These are phyloP conservation scores for Malassezia equina DNA, from an alignment of 1,284 basidiomycete species.

Conservation along the genomic window DNA sequence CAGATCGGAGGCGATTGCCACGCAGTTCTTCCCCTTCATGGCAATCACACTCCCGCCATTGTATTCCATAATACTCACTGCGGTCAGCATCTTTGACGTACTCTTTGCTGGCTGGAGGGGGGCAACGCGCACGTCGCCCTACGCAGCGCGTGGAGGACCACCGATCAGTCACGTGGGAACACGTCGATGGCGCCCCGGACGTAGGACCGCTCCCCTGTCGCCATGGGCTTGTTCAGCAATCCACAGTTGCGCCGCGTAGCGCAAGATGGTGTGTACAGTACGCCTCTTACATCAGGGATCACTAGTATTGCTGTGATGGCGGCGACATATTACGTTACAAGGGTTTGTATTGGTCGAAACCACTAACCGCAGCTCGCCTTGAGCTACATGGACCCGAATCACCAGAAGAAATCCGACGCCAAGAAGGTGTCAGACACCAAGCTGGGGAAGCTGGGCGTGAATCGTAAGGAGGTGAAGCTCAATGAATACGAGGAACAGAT, in stretches of 20 bases:
- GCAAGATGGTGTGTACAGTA: not conserved
- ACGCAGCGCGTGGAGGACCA: not conserved
- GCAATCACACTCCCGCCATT: slow-evolving; percentile 97
- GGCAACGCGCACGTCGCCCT: slow-evolving; percentile 3
- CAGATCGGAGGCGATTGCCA: slow-evolving; percentile 93
- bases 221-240: not conserved
- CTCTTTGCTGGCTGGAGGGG: slow-evolving; percentile 10
- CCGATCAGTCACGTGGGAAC: slow-evolving; percentile 16
- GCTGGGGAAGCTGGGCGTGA: slow-evolving; percentile 40
- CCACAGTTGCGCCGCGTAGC: not conserved
- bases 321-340: slow-evolving; percentile 4
- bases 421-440: slow-evolving; percentile 44
- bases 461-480: slow-evolving; percentile 27
- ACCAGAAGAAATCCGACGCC: slow-evolving; percentile 40
- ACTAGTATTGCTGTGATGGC: not conserved
- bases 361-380: slow-evolving; percentile 38
- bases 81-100: slow-evolving; percentile 12
- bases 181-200: not conserved
- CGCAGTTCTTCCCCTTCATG: slow-evolving; percentile 97
- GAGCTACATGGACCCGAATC: slow-evolving; percentile 47
- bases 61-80: slow-evolving; percentile 55
- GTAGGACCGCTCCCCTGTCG: not conserved
- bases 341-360: not conserved
- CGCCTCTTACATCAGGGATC: not conserved
- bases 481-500: slow-evolving; percentile 52